Evolutionary conservation across 768 basidiomycete genomes (phyloP), one percentile per base, ranked within the genome.

Genomic region (Podaxis sp.): DNA sequence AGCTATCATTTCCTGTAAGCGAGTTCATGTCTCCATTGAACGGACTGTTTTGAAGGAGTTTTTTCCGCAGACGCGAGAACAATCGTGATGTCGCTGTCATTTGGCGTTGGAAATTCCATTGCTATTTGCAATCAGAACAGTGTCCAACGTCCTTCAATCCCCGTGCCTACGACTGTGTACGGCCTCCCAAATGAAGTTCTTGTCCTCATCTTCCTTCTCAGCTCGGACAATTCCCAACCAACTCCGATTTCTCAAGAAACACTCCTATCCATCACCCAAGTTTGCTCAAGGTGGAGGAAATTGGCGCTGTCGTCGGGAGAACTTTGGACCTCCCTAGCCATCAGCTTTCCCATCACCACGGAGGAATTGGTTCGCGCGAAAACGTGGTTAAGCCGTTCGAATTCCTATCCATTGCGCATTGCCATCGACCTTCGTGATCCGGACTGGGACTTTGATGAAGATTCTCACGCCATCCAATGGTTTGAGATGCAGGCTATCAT

Each of bases 381-480:
- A 1, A 62, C 75, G 21, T 82, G 74, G 68, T 66, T 86, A 5
- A 59, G 63, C 13, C 76, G 83, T n/a, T 86, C 86, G 9, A 70
- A 72, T 23, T 61, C 66, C 11, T 71, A 72, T 55, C 78, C 84
- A 0, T 74, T 87, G 51, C 74, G 82, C 62, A 74, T 87, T 50
- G 68, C 77, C 48, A 75, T 86, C 63, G 85, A 87, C 66, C 77
- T 86, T 63, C 82, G 85, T 16, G 85, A 87, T 70, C 79, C 79
- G 1, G 64, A 69, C 18, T 86, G 85, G 80, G 72, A 80, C 54
- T 86, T 83, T 82, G 61, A 71, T 1, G 78, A 82, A 56, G 79
- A 82, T 10, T 58, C 66, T 0, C 85, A 86, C 62, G 63, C 61
- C 4, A 76, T 84, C 53, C 68, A 71, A 14, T 71, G 72, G 69